A percentile compares a stretch with the other conserved stretches of the same genome.
Conservation (phyloP, 2,329 filamentous ascomycete species). For the Cryphonectria nitschkei region DNA sequence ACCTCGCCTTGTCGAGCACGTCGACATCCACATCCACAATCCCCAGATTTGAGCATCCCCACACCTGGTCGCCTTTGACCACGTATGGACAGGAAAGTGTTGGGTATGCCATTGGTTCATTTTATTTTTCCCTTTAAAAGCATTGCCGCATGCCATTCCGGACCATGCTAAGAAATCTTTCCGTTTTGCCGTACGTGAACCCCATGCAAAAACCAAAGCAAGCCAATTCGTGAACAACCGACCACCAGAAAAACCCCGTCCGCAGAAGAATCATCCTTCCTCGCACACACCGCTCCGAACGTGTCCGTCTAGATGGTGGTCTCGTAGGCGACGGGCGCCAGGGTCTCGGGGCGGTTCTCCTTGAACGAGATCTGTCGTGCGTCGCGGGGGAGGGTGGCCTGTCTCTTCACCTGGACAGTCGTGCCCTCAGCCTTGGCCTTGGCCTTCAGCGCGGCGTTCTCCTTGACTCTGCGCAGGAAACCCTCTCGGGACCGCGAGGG, state of each 20-base stretch:
- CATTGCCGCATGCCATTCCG: slow-evolving; percentile 39
- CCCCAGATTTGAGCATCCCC: slow-evolving; percentile 22
- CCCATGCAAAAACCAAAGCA: slow-evolving; percentile 40
- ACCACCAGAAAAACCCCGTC: slow-evolving; percentile 18
- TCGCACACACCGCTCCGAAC: slow-evolving; percentile 37
- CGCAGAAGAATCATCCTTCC: slow-evolving; percentile 29
- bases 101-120: slow-evolving; percentile 34
- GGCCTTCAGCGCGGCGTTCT: slow-evolving; percentile 89
- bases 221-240: slow-evolving; percentile 34
- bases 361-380: slow-evolving; percentile 77
- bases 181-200: slow-evolving; percentile 40
- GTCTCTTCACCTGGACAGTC: slow-evolving; percentile 91
- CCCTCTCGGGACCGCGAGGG: slow-evolving; percentile 95
- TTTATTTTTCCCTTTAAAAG: slow-evolving; percentile 39
- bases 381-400: slow-evolving; percentile 77
- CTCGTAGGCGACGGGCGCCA: slow-evolving; percentile 93
- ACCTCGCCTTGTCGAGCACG: slow-evolving; percentile 9
- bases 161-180: slow-evolving; percentile 40
- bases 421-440: slow-evolving; percentile 89
- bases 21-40: slow-evolving; percentile 8
- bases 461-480: slow-evolving; percentile 95
- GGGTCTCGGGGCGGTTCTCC: slow-evolving; percentile 87
- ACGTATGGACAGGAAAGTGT: slow-evolving; percentile 20
- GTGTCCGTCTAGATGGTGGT: slow-evolving; percentile 80
- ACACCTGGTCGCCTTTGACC: slow-evolving; percentile 23